phyloP scores from a whole-genome alignment of 2,329 filamentous ascomycete species.

The Claviceps cyperi region DNA sequence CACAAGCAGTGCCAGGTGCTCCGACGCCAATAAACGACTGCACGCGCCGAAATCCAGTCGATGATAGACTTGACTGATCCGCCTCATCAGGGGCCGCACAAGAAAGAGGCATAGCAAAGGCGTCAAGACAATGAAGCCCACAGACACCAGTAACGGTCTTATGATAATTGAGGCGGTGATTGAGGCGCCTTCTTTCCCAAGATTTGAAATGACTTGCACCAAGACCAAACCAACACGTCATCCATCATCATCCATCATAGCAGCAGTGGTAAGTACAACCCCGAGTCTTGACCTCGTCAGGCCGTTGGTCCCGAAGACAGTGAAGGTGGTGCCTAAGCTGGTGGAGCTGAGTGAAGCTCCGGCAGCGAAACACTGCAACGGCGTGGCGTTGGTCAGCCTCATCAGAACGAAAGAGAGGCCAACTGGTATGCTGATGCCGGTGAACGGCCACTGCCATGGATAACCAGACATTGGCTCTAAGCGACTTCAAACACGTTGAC shows the following conservation, averaged over 20 bases:
- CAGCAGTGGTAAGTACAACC: constrained; percentile 54
- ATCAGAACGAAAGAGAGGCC: constrained; percentile 48
- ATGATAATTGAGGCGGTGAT: constrained; percentile 23
- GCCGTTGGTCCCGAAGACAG: constrained; percentile 30
- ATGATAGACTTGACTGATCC: constrained; percentile 19
- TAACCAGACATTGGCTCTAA: constrained; percentile 46
- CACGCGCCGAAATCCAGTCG: constrained; percentile 8
- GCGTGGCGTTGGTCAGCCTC: constrained; percentile 32
- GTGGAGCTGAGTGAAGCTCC: constrained; percentile 63
- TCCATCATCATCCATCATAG: constrained; percentile 75
- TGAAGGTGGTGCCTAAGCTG: constrained; percentile 56
- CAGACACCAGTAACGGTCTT: constrained; percentile 30
- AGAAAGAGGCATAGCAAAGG: constrained; percentile 33
- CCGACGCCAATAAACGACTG: constrained; percentile 12
- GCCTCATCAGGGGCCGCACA: constrained; percentile 25
- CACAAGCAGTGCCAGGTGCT: constrained; percentile 25
- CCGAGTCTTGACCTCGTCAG: constrained; percentile 33
- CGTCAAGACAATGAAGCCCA: constrained; percentile 34
- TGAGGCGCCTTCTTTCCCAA: constrained; percentile 26
- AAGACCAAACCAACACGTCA: constrained; percentile 64
- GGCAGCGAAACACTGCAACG: constrained; percentile 53
- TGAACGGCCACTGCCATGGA: constrained; percentile 48
- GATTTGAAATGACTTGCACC: constrained; percentile 58
- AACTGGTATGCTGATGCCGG: constrained; percentile 50
- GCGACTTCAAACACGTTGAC: constrained; percentile 15